A percentile compares a stretch with the other conserved stretches of the same genome.
Conservation (phyloP, 176 grass and related monocot genomes). For the Aegilops umbellulata region DNA sequence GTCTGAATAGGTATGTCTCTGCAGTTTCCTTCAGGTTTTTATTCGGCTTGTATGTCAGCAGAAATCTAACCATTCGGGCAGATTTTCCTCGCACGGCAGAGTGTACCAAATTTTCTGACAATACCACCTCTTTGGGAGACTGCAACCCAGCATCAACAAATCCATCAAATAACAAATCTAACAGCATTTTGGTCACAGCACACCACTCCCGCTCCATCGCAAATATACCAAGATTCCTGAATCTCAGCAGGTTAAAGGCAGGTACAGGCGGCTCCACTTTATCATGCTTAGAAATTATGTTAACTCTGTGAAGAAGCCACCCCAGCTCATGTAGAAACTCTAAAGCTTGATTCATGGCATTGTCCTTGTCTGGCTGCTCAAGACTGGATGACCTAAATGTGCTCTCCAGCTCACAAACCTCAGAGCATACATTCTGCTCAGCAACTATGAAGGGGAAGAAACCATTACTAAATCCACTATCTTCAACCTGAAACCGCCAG, state of each 20-base stretch:
- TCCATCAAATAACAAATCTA: conserved; percentile 83
- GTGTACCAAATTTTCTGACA: conserved; percentile 75
- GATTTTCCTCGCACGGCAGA: conserved; percentile 67
- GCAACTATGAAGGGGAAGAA: conserved; percentile 99
- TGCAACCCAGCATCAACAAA: conserved; percentile 57
- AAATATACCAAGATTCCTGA: conserved; percentile 70
- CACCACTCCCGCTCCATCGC: conserved; percentile 83
- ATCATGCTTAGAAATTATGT: conserved; percentile 38
- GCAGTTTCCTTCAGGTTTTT: conserved; percentile 34
- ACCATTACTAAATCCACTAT: conserved; percentile 75
- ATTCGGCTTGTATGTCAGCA: conserved; percentile 59
- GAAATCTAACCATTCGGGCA: conserved; percentile 64
- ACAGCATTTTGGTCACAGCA: conserved; percentile 73
- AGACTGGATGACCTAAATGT: conserved; percentile 45
- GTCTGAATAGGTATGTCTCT: conserved; percentile 69
- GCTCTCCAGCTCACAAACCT: conserved; percentile 81
- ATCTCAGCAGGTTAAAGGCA: conserved; percentile 57
- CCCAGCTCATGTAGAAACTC: conserved; percentile 91
- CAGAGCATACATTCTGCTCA: conserved; percentile 86
- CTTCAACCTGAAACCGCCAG: conserved; percentile 67
- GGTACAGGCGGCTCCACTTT: conserved; percentile 17
- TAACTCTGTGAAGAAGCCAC: conserved; percentile 83
- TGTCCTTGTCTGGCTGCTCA: conserved; percentile 32
- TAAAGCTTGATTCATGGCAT: conserved; percentile 70
- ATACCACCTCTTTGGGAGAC: conserved; percentile 69